A percentile compares a stretch with the other conserved stretches of the same genome.
These are phyloP conservation scores for Sporobolomyces phaffii DNA, from an alignment of 768 basidiomycete genomes.

Conservation along the genomic window DNA sequence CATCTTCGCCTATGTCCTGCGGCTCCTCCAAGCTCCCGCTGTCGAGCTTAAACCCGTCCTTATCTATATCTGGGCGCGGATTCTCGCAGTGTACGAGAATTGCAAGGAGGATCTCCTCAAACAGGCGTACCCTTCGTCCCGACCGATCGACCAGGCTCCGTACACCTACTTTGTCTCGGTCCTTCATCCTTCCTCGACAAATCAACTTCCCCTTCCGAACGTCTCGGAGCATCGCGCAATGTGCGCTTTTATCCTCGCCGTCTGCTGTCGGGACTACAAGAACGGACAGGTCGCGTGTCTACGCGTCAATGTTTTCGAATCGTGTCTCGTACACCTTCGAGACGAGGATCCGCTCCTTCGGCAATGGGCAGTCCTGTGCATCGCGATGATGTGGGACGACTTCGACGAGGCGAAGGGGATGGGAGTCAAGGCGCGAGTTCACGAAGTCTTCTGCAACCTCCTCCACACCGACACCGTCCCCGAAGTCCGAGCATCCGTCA, in stretches of 20 bases:
- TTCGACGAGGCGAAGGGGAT: conserved; percentile 84
- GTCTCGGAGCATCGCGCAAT: conserved; percentile 93
- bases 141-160: conserved; percentile 39
- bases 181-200: conserved; percentile 51
- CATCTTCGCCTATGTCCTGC: conserved; percentile 97
- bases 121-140: conserved; percentile 50
- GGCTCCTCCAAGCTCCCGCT: conserved; percentile 88
- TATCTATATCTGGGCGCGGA: conserved; percentile 98
- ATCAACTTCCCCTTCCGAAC: conserved; percentile 63
- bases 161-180: conserved; percentile 77
- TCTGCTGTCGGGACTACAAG: conserved; percentile 82
- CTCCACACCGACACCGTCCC: conserved; percentile 73
- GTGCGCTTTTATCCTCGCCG: conserved; percentile 92
- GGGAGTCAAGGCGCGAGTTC: conserved; percentile 63
- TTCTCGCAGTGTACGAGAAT: conserved; percentile 88
- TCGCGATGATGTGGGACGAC: conserved; percentile 88
- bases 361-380: conserved; percentile 89
- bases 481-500: conserved; percentile 82
- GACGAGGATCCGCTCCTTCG: conserved; percentile 87
- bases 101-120: conserved; percentile 85
- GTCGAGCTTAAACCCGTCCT: conserved; percentile 93
- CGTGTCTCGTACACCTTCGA: conserved; percentile 74
- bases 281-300: conserved; percentile 80
- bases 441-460: conserved; percentile 71
- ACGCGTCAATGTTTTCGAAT: conserved; percentile 70